Conservation (phyloP, 1,139 yeast genomes). For the Suhomyces taliae region DNA sequence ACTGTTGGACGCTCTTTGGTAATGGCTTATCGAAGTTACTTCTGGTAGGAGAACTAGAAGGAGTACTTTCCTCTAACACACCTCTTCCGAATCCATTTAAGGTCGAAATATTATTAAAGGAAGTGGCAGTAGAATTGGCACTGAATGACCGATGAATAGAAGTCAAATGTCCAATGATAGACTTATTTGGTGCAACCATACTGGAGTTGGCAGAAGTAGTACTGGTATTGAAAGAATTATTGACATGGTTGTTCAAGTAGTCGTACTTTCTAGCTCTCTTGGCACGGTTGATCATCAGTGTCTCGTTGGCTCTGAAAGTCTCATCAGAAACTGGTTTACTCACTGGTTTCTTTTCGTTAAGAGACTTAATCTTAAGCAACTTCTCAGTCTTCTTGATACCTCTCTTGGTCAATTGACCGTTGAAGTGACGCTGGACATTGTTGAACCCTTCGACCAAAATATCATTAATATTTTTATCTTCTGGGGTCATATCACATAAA, state of each 20-base stretch:
- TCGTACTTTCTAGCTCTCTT: slow-evolving; percentile 31
- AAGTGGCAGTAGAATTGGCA: slow-evolving; percentile 21
- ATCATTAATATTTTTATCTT: slow-evolving; percentile 28
- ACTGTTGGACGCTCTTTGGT: slow-evolving; percentile 32
- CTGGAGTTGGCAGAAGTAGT: slow-evolving; percentile 11
- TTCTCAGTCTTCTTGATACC: slow-evolving; percentile 26
- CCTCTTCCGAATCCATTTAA: slow-evolving; percentile 42
- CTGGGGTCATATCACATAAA: slow-evolving; percentile 39
- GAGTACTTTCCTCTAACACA: slow-evolving; percentile 43
- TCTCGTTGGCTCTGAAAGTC: slow-evolving; percentile 26
- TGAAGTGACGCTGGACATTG: slow-evolving; percentile 24
- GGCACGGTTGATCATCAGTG: slow-evolving; percentile 30
- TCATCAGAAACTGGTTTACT: slow-evolving; percentile 8
- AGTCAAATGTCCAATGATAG: slow-evolving; percentile 13
- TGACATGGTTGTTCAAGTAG: slow-evolving; percentile 37
- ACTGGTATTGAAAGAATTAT: neutral
- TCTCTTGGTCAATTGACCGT: slow-evolving; percentile 31
- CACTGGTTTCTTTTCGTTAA: slow-evolving; percentile 6
- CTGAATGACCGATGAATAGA: slow-evolving; percentile 12
- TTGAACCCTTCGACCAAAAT: slow-evolving; percentile 27
- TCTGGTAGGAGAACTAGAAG: slow-evolving; percentile 31
- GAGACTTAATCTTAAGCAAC: slow-evolving; percentile 10
- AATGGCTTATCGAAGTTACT: slow-evolving; percentile 15
- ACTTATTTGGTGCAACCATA: slow-evolving; percentile 9
- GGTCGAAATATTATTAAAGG: slow-evolving; percentile 26